Conservation (phyloP, 768 basidiomycete genomes). For the Boletus reticuloceps region DNA sequence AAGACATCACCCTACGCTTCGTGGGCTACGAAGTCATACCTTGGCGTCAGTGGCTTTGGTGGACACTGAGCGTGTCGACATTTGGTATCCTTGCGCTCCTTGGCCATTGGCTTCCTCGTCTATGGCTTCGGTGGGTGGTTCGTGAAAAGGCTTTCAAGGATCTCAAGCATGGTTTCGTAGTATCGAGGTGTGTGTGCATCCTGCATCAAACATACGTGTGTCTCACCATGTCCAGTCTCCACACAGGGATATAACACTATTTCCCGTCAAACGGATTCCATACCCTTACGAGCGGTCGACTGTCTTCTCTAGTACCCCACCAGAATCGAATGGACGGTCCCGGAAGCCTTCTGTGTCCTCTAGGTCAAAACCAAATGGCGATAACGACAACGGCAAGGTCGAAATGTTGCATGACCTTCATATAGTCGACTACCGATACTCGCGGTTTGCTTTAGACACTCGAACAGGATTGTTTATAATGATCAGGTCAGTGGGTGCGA, state of each 20-base stretch:
- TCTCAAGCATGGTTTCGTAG: slow-evolving; percentile 67
- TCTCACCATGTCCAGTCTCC: slow-evolving; percentile 58
- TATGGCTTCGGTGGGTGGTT: slow-evolving; percentile 90
- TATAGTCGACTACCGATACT: slow-evolving; percentile 89
- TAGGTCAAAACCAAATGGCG: slow-evolving; percentile 31
- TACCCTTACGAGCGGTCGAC: slow-evolving; percentile 82
- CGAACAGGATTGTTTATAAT: slow-evolving; percentile 78
- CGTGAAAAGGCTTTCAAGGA: slow-evolving; percentile 80
- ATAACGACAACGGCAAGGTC: slow-evolving; percentile 29
- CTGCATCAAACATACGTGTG: slow-evolving; percentile 3
- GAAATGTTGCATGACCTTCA: slow-evolving; percentile 52
- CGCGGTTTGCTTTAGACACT: slow-evolving; percentile 84
- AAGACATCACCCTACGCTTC: slow-evolving; percentile 85
- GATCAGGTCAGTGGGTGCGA: slow-evolving; percentile 55
- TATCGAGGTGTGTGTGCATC: slow-evolving; percentile 73
- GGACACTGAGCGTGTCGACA: slow-evolving; percentile 59
- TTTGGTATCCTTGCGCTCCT: slow-evolving; percentile 74
- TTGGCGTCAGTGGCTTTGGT: slow-evolving; percentile 71
- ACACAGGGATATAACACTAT: slow-evolving; percentile 76
- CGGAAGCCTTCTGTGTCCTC: slow-evolving; percentile 21
- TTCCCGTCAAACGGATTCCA: slow-evolving; percentile 61
- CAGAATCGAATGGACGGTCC: slow-evolving; percentile 29
- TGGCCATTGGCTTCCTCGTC: slow-evolving; percentile 89
- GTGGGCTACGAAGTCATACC: slow-evolving; percentile 74
- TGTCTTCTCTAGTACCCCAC: slow-evolving; percentile 56